Conservation (phyloP, 352 stramenopile genomes). For the Phytopythium aichiense region DNA sequence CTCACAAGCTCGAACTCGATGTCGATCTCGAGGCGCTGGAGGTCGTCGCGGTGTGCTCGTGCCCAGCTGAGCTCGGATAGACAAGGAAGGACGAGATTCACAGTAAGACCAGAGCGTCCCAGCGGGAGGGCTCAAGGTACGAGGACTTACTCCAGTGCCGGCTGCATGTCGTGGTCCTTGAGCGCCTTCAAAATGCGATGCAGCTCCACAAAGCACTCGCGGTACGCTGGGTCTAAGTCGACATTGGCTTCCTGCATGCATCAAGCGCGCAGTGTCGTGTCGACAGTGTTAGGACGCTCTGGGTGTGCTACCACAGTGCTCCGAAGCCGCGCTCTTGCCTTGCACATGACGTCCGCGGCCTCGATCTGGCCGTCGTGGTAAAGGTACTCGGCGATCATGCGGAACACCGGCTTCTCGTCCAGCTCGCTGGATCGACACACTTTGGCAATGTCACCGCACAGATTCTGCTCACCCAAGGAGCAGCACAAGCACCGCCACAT, state of each 20-base stretch:
- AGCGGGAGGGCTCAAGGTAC: neutral
- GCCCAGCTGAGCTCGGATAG: constrained; percentile 42
- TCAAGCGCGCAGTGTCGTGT: neutral
- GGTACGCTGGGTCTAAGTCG: constrained; percentile 41
- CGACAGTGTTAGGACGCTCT: neutral
- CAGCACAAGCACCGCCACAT: neutral
- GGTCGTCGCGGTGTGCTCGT: constrained; percentile 41
- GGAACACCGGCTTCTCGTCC: constrained; percentile 59
- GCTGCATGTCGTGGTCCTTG: constrained; percentile 56
- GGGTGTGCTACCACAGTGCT: neutral
- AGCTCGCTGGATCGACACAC: constrained; percentile 57
- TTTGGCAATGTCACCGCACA: constrained; percentile 63
- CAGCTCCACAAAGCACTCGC: constrained; percentile 66
- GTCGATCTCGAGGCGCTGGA: constrained; percentile 48
- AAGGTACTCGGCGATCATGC: constrained; percentile 69
- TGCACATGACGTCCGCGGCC: constrained; percentile 63
- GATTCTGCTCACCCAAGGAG: constrained; percentile 24
- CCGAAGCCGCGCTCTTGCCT: constrained; percentile 19
- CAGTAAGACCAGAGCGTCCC: neutral
- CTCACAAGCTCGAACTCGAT: constrained; percentile 85
- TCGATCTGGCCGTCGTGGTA: constrained; percentile 79
- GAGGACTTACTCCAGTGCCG: constrained; percentile 53
- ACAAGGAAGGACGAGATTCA: constrained; percentile 6
- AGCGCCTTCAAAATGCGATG: constrained; percentile 62
- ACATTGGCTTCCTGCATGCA: constrained; percentile 50